These are phyloP conservation scores for Ciborinia camelliae DNA, from an alignment of 2,329 filamentous ascomycete genomes.

Conservation along the genomic window DNA sequence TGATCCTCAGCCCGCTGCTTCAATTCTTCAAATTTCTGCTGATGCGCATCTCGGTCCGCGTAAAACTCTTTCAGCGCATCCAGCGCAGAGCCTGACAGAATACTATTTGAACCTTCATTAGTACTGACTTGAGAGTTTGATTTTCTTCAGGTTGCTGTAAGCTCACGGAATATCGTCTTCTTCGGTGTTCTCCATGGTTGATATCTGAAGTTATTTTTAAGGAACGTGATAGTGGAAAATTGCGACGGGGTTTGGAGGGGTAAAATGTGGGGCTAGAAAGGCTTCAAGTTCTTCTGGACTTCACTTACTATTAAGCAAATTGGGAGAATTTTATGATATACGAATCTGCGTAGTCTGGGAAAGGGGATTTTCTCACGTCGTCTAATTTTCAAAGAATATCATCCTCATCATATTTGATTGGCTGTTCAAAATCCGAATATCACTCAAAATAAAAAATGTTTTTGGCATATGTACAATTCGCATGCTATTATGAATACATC, in stretches of 20 bases:
- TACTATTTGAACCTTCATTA: constrained; percentile 40
- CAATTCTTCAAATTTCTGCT: constrained; percentile 65
- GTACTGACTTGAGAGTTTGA: not conserved
- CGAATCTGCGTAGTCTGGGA: not conserved
- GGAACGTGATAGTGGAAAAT: constrained; percentile 11
- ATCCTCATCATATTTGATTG: not conserved
- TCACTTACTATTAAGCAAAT: not conserved
- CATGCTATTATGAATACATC: constrained; percentile 21
- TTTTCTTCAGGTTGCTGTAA: not conserved
- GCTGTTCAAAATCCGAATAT: not conserved
- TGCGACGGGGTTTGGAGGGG: constrained; percentile 7
- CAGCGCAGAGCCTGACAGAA: constrained; percentile 63
- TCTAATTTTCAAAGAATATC: not conserved
- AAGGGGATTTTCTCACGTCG: not conserved
- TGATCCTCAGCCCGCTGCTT: constrained; percentile 58
- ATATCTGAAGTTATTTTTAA: constrained; percentile 20
- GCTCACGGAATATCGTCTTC: constrained; percentile 28
- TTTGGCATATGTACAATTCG: constrained; percentile 40
- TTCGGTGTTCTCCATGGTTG: constrained; percentile 21
- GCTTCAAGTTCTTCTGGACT: not conserved
- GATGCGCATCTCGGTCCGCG: constrained; percentile 63
- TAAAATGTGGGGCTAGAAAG: constrained; percentile 6
- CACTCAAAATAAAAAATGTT: constrained; percentile 8
- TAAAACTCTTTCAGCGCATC: constrained; percentile 72
- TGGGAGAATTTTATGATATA: not conserved